Conservation (phyloP, 495 filamentous ascomycete genomes). For the Aspergillus bridgeri region DNA sequence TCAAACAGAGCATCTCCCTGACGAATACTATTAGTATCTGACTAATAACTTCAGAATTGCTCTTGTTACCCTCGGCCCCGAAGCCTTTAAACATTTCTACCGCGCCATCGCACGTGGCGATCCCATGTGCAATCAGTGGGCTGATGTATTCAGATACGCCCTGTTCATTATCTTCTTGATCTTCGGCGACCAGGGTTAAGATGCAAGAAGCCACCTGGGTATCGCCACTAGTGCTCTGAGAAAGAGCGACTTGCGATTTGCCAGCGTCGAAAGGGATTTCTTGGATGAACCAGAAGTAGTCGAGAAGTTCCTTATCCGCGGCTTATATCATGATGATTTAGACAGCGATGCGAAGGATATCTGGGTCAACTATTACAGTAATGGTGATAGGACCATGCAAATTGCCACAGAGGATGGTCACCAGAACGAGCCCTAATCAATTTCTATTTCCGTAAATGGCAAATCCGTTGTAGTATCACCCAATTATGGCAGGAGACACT, state of each 20-base stretch:
- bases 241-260: not conserved
- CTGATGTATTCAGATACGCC: not conserved
- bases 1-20: not conserved
- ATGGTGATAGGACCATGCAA: not conserved
- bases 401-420: not conserved
- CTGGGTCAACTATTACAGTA: not conserved
- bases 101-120: not conserved
- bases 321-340: not conserved
- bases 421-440: no score
- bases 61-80: not conserved
- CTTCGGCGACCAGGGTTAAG: not conserved
- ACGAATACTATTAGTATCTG: not conserved
- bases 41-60: not conserved
- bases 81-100: not conserved
- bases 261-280: not conserved
- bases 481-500: no score
- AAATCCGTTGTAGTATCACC: no score
- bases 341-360: not conserved
- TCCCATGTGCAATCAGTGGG: not conserved
- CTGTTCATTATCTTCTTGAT: not conserved
- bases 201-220: not conserved
- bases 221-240: not conserved
- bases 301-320: slow-evolving; percentile 3
- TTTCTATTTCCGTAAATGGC: no score
- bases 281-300: not conserved